phyloP scores from a whole-genome alignment of 2,329 filamentous ascomycete genomes.

The Penicillium sp. region DNA sequence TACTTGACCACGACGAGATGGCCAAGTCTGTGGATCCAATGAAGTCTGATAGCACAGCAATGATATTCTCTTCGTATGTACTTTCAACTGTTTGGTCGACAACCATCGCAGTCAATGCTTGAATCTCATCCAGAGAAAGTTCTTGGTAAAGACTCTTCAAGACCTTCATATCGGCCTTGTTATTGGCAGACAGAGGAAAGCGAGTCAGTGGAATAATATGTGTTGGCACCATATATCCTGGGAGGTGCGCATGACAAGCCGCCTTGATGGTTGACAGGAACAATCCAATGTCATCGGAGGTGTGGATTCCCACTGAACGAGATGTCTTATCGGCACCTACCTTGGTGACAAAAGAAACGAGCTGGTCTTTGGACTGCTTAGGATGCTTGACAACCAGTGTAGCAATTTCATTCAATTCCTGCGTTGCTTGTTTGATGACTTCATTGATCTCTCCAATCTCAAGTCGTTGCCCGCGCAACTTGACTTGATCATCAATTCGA shows the following conservation, averaged over 20 bases:
- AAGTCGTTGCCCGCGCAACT: conserved; percentile 82
- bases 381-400: conserved; percentile 74
- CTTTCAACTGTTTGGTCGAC: conserved; percentile 25
- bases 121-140: conserved; percentile 62
- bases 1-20: conserved; percentile 60
- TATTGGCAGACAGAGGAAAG: conserved; percentile 82
- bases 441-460: conserved; percentile 92
- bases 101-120: conserved; percentile 51
- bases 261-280: conserved; percentile 54
- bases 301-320: conserved; percentile 35
- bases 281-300: conserved; percentile 35
- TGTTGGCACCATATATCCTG: conserved; percentile 88
- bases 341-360: conserved; percentile 70
- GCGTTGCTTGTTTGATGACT: conserved; percentile 64
- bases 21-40: conserved; percentile 45
- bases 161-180: conserved; percentile 77
- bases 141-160: conserved; percentile 66
- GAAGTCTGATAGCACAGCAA: conserved; percentile 56
- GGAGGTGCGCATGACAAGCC: conserved; percentile 69
- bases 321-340: conserved; percentile 16
- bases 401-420: conserved; percentile 65
- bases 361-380: conserved; percentile 73
- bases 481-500: conserved; percentile 87
- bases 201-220: conserved; percentile 71
- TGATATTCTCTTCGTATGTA: conserved; percentile 47